These are phyloP conservation scores for Pestalotiopsis sp. DNA, from an alignment of 2,329 filamentous ascomycete genomes.

Conservation along the genomic window DNA sequence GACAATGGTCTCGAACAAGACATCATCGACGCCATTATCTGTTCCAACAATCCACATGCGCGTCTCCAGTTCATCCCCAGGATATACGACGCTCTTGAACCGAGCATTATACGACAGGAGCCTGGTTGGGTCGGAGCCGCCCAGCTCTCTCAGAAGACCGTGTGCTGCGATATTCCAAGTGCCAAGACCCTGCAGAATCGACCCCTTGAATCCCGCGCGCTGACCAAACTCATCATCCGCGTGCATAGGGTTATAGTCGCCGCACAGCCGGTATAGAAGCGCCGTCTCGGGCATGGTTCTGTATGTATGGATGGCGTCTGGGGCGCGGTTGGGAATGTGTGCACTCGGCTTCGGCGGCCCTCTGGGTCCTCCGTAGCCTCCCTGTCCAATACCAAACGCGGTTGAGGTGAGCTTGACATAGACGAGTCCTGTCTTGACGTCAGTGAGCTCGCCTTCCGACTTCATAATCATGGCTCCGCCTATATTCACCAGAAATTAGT, in stretches of 20 bases:
- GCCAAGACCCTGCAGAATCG: conserved; percentile 48
- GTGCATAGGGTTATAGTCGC: conserved; percentile 47
- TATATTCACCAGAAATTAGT: not conserved
- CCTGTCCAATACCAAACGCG: conserved; percentile 47
- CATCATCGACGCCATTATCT: conserved; percentile 33
- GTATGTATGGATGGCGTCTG: conserved; percentile 40
- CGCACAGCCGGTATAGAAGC: conserved; percentile 46
- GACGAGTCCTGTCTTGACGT: conserved; percentile 37
- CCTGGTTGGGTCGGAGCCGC: conserved; percentile 39
- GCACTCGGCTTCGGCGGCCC: conserved; percentile 35
- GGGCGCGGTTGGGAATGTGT: conserved; percentile 34
- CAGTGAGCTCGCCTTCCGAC: conserved; percentile 39
- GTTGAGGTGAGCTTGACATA: conserved; percentile 42
- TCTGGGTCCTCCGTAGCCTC: conserved; percentile 45
- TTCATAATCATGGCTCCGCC: conserved; percentile 44
- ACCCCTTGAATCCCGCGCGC: conserved; percentile 44
- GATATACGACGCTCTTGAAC: conserved; percentile 48
- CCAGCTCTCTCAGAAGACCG: conserved; percentile 41
- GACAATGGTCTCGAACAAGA: conserved; percentile 43
- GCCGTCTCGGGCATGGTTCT: conserved; percentile 41
- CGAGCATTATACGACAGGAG: conserved; percentile 46
- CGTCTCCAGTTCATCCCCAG: conserved; percentile 46
- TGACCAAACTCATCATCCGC: conserved; percentile 7
- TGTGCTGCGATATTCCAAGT: conserved; percentile 51
- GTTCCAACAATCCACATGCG: conserved; percentile 42